Evolutionary conservation across 1,139 yeast genomes (phyloP).

Genomic region (Diutina sp.): DNA sequence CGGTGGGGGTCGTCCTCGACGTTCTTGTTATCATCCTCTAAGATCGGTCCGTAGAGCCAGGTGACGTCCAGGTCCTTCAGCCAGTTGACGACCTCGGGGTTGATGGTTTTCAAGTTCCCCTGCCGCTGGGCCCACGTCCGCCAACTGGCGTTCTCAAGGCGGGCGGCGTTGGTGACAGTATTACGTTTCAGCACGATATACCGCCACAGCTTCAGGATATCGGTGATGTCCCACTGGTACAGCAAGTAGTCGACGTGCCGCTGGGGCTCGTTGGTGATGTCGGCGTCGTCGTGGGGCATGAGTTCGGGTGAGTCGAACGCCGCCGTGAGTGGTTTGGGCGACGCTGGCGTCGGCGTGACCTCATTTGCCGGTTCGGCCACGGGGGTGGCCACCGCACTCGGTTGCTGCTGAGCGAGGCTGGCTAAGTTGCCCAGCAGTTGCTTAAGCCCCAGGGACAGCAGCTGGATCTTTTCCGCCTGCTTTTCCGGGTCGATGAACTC

Average conservation of each 20-base stretch:
- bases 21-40: conserved; percentile 27
- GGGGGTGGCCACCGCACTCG: too few relatives aligned
- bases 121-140: conserved; percentile 80
- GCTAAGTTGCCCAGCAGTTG: neutral
- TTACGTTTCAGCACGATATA: conserved; percentile 76
- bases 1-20: conserved; percentile 10
- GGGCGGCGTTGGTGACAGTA: conserved; percentile 53
- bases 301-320: conserved; percentile 21
- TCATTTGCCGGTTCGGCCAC: neutral
- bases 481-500: conserved; percentile 34
- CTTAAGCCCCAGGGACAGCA: too few relatives aligned
- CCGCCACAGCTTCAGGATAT: conserved; percentile 90
- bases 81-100: conserved; percentile 71
- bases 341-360: conserved; percentile 7
- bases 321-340: conserved; percentile 4
- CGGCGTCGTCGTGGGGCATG: conserved; percentile 74
- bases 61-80: conserved; percentile 70
- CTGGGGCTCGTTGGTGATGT: conserved; percentile 67
- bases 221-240: conserved; percentile 91
- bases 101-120: conserved; percentile 49
- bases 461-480: conserved; percentile 5
- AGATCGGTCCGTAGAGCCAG: conserved; percentile 74
- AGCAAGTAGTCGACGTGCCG: conserved; percentile 90
- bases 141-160: conserved; percentile 77
- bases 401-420: too few relatives aligned